Percentiles rank a stretch among this genome's conserved stretches.
These are phyloP conservation scores for Stagonosporopsis vannaccii DNA, from an alignment of 2,329 filamentous ascomycete species.

Conservation along the genomic window DNA sequence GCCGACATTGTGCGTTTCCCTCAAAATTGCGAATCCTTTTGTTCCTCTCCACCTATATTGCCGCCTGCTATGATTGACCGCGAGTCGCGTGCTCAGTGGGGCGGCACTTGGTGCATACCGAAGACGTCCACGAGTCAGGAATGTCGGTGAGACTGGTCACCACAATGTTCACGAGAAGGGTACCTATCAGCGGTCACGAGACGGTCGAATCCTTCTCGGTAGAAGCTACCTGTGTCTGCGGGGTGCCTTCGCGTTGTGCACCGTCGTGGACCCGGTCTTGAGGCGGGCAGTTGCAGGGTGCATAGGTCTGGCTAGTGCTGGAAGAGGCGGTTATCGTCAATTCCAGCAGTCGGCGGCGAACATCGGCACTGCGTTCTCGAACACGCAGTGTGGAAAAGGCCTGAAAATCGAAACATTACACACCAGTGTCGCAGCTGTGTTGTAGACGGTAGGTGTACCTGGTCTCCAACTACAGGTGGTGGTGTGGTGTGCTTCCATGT, in stretches of 20 bases:
- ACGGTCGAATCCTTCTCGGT: constrained; percentile 4
- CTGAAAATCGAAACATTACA: constrained; percentile 20
- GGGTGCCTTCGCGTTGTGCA: constrained; percentile 5
- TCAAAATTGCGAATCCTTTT: constrained; percentile 14
- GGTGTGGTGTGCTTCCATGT: constrained; percentile 3
- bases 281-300: constrained; percentile 20
- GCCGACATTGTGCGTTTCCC: constrained; percentile 30
- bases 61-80: constrained; percentile 27
- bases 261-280: constrained; percentile 15
- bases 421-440: constrained; percentile 21
- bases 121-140: constrained; percentile 32
- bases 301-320: constrained; percentile 20
- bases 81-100: constrained; percentile 25
- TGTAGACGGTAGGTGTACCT: constrained; percentile 12
- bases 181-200: constrained; percentile 18
- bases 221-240: constrained; percentile 3
- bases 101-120: constrained; percentile 17
- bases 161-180: constrained; percentile 12
- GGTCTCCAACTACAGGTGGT: constrained; percentile 14
- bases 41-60: constrained; percentile 35
- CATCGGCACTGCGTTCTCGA: constrained; percentile 24
- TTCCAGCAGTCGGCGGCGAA: constrained; percentile 16
- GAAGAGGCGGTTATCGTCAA: constrained; percentile 29
- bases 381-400: constrained; percentile 17
- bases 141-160: constrained; percentile 40